Evolutionary conservation across 768 basidiomycete species (phyloP), one percentile per base, ranked within the genome.

Genomic region (Boletellus ananas): DNA sequence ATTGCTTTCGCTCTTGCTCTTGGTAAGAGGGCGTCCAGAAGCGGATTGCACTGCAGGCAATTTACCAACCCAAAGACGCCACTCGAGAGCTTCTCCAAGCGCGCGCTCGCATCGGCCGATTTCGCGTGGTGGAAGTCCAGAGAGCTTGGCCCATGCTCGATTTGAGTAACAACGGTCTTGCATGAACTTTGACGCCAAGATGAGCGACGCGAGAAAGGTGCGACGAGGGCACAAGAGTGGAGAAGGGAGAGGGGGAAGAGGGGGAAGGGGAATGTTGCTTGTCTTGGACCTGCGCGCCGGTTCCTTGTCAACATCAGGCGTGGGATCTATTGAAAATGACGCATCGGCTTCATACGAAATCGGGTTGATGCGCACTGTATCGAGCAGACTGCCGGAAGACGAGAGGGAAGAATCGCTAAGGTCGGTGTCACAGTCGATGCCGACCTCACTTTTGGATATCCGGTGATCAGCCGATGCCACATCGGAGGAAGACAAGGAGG

Each of bases 141-240:
- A 89, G 6, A 97, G 78, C 61, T 94, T 93, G 1, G 90, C 88
- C 94, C 94, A 96, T 16, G 94, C 93, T 23, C 84, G 81, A 65
- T 96, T 95, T 13, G 90, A 93, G 60, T 94, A 96, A 37, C 89
- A 91, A 44, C 90, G 85, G 61, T 97, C 94, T 71, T 94, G 92
- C 54, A 88, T 83, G 64, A 94, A 94, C 60, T 97, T 97, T 14
- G 88, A 87, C 0, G 94, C 94, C 45, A 92, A 76, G 49, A 97
- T 91, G 36, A 97, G 73, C 0, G 90, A 83, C 0, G 91, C 91
- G 9, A 96, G 75, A 69, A 97, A 96, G 0, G 91, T 81, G 21
- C 94, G 80, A 23, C 94, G 81, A 2, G 94, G 91, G 61, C 94
- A 95, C 36, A 91, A 77, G 23, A 96, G 78, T 0, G 90, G 88